These are phyloP conservation scores for Cornus florida DNA, from an alignment of 148 eudicot species.

Conservation along the genomic window DNA sequence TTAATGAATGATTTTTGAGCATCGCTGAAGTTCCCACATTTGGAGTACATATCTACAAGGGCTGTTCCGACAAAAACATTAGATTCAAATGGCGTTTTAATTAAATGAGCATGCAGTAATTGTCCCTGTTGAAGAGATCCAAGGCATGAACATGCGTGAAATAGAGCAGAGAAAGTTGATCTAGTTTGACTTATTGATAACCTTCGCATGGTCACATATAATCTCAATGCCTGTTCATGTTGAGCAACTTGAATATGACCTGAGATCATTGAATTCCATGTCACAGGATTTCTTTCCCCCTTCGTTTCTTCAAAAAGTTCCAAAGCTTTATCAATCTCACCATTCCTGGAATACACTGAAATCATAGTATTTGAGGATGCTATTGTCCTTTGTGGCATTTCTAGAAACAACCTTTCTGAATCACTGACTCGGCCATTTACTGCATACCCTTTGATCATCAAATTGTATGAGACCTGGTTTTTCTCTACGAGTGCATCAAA, in stretches of 20 bases:
- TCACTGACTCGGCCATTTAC: conserved; percentile 32
- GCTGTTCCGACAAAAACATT: conserved; percentile 49
- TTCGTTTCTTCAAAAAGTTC: conserved; percentile 45
- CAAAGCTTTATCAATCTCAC: conserved; percentile 45
- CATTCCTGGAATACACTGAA: conserved; percentile 34
- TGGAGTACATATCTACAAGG: conserved; percentile 45
- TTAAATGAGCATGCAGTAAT: conserved; percentile 38
- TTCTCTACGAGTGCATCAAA: conserved; percentile 29
- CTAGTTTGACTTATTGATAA: conserved; percentile 40
- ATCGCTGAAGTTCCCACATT: conserved; percentile 42
- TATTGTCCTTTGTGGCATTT: conserved; percentile 35
- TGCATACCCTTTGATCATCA: conserved; percentile 58
- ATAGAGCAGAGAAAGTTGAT: conserved; percentile 49
- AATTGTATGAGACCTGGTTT: conserved; percentile 38
- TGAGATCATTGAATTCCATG: conserved; percentile 63
- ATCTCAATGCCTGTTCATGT: conserved; percentile 42
- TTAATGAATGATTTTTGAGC: conserved; percentile 29
- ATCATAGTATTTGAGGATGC: conserved; percentile 51
- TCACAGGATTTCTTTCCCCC: conserved; percentile 36
- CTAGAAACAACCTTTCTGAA: conserved; percentile 33
- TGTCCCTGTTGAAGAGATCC: conserved; percentile 53
- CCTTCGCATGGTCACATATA: conserved; percentile 39
- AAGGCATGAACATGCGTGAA: conserved; percentile 48
- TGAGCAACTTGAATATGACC: conserved; percentile 43
- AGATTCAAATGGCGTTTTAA: conserved; percentile 40